Evolutionary conservation across 192 early-diverging fungal genomes (phyloP).

Genomic region (Lobulomyces angularis): DNA sequence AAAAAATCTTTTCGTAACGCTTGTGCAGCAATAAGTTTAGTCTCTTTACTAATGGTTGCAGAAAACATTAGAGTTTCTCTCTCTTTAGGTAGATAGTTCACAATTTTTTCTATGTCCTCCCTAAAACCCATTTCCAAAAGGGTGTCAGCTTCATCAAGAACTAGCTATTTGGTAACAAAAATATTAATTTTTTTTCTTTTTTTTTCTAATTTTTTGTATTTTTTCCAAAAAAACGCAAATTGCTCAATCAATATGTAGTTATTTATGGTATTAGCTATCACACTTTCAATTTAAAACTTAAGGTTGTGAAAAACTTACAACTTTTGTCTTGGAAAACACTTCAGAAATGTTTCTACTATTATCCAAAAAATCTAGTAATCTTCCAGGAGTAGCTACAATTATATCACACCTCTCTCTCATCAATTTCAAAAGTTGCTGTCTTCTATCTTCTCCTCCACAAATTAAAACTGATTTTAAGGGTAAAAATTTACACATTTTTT

Average conservation of each 20-base stretch:
- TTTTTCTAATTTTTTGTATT: too few relatives aligned
- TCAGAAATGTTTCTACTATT: not conserved
- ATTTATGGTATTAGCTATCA: too few relatives aligned
- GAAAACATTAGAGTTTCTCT: conserved; percentile 89
- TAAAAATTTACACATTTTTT: conserved; percentile 43
- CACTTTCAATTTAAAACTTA: too few relatives aligned
- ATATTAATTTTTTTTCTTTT: too few relatives aligned
- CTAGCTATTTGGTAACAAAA: conserved; percentile 31
- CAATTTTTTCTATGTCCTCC: conserved; percentile 64
- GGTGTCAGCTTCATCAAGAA: conserved; percentile 93
- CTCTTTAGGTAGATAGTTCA: conserved; percentile 40
- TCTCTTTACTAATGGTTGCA: too few relatives aligned
- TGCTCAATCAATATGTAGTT: not conserved
- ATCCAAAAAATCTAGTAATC: conserved; percentile 45
- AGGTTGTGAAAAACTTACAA: too few relatives aligned
- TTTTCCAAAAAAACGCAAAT: conserved; percentile 6
- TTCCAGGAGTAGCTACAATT: conserved; percentile 90
- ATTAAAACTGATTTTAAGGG: conserved; percentile 52
- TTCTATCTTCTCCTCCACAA: conserved; percentile 62
- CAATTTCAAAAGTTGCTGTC: conserved; percentile 35
- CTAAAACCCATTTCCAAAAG: conserved; percentile 92
- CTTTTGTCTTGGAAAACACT: conserved; percentile 3
- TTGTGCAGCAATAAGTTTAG: too few relatives aligned
- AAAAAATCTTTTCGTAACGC: too few relatives aligned
- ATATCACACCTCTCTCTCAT: conserved; percentile 55